Percentiles rank a stretch among this genome's conserved stretches.
Evolutionary conservation across 2,329 filamentous ascomycete genomes (phyloP).

Genomic region (Rhytidhysteron rufulum): DNA sequence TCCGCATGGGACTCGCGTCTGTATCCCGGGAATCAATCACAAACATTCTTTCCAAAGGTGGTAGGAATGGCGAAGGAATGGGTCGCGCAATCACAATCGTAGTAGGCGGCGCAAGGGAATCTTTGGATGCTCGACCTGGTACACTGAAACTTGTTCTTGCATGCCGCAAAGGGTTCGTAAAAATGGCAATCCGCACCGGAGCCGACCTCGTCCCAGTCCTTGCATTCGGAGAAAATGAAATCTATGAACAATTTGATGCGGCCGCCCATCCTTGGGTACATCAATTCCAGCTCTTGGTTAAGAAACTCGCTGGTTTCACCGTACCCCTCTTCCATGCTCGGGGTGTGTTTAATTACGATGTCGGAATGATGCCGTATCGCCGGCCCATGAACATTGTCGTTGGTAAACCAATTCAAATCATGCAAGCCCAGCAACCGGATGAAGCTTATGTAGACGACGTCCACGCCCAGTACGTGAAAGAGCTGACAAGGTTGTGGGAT

Average conservation of each 20-base stretch:
- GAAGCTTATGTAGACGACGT: conserved; percentile 75
- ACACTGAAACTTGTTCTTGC: conserved; percentile 74
- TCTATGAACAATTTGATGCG: conserved; percentile 85
- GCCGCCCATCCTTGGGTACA: conserved; percentile 75
- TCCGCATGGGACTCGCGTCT: conserved; percentile 80
- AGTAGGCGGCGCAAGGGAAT: conserved; percentile 86
- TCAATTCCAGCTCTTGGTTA: conserved; percentile 75
- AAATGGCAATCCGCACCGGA: conserved; percentile 86
- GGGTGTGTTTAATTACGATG: conserved; percentile 96
- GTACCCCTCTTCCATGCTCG: conserved; percentile 85
- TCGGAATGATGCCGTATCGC: conserved; percentile 92
- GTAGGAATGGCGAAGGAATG: conserved; percentile 74
- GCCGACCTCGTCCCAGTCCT: conserved; percentile 91
- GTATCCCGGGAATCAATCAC: conserved; percentile 91
- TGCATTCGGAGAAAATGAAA: conserved; percentile 90
- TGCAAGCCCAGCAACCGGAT: conserved; percentile 60
- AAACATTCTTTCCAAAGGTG: conserved; percentile 78
- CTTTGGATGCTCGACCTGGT: conserved; percentile 79
- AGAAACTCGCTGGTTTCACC: conserved; percentile 87
- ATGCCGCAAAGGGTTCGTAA: conserved; percentile 86
- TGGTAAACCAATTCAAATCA: conserved; percentile 72
- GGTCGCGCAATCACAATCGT: conserved; percentile 97
- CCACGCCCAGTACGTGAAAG: conserved; percentile 73
- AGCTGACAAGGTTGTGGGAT: conserved; percentile 70
- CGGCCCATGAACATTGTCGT: conserved; percentile 85